A percentile compares a stretch with the other conserved stretches of the same genome.
Evolutionary conservation across 768 basidiomycete species (phyloP).

Genomic region (Rhizopogon salebrosus): DNA sequence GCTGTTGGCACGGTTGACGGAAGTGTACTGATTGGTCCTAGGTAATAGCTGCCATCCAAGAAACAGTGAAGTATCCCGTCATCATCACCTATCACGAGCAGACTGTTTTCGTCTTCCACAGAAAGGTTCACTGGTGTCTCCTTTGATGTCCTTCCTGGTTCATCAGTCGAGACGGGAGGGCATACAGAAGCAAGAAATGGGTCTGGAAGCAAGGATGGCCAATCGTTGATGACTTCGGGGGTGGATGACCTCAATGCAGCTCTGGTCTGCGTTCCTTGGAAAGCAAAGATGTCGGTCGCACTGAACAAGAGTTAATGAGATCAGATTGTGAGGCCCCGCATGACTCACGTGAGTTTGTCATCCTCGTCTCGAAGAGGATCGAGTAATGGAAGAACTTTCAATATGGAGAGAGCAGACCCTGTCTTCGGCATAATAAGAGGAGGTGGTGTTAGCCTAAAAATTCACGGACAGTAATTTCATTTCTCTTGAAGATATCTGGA

Average conservation of each 20-base stretch:
- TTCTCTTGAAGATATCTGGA: conserved; percentile 74
- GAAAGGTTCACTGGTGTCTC: conserved; percentile 36
- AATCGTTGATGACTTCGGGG: conserved; percentile 57
- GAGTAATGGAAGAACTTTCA: conserved; percentile 65
- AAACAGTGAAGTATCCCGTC: conserved; percentile 56
- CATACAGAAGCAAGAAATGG: conserved; percentile 52
- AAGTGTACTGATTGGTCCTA: conserved; percentile 46
- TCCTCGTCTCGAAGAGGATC: conserved; percentile 66
- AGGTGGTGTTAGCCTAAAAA: conserved; percentile 1
- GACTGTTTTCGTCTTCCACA: conserved; percentile 54
- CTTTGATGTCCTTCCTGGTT: conserved; percentile 19
- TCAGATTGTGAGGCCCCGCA: conserved; percentile 1
- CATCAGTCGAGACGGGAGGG: conserved; percentile 27
- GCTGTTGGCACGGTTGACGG: conserved; percentile 11
- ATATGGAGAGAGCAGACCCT: conserved; percentile 69
- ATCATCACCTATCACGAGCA: conserved; percentile 58
- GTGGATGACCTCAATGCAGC: conserved; percentile 35
- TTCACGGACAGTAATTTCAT: conserved; percentile 51
- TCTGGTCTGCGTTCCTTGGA: conserved; percentile 63
- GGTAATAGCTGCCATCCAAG: conserved; percentile 71
- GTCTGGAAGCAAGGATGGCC: conserved; percentile 61
- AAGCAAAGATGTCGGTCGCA: conserved; percentile 76
- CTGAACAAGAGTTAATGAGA: conserved; percentile 33
- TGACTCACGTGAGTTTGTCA: conserved; percentile 57
- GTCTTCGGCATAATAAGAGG: conserved; percentile 42